phyloP scores from a whole-genome alignment of 768 basidiomycete genomes.

The Suillus plorans region DNA sequence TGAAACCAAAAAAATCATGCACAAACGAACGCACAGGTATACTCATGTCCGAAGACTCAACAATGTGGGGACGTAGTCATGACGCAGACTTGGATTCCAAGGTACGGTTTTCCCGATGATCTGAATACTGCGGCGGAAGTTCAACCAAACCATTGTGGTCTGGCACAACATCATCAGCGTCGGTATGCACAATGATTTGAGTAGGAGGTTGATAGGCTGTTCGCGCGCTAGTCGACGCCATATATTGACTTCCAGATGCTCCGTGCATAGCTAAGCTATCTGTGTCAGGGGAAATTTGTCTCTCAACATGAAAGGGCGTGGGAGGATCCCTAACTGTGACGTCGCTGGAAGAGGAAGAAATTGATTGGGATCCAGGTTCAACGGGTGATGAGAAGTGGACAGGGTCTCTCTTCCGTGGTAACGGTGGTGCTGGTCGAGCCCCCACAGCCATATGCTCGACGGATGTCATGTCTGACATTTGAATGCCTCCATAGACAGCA shows the following conservation, averaged over 20 bases:
- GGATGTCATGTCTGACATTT: conserved; percentile 29
- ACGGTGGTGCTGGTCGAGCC: conserved; percentile 30
- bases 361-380: conserved; percentile 3
- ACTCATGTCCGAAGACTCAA: background rate
- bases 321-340: background rate
- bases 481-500: conserved; percentile 16
- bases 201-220: conserved; percentile 48
- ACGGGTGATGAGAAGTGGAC: conserved; percentile 13
- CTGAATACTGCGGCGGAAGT: conserved; percentile 74
- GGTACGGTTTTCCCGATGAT: conserved; percentile 34
- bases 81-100: background rate
- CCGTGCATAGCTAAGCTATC: conserved; percentile 17
- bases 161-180: conserved; percentile 55
- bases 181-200: conserved; percentile 69
- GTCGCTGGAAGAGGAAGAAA: background rate
- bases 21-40: background rate
- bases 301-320: background rate
- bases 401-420: conserved; percentile 25
- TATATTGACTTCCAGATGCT: conserved; percentile 19
- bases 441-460: too few species aligned
- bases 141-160: conserved; percentile 58
- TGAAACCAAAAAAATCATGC: background rate
- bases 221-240: conserved; percentile 41
- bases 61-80: background rate
- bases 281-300: conserved; percentile 18